A percentile compares a stretch with the other conserved stretches of the same genome.
Conservation (phyloP, 2,329 filamentous ascomycete species). For the Tympanopsis confertula region DNA sequence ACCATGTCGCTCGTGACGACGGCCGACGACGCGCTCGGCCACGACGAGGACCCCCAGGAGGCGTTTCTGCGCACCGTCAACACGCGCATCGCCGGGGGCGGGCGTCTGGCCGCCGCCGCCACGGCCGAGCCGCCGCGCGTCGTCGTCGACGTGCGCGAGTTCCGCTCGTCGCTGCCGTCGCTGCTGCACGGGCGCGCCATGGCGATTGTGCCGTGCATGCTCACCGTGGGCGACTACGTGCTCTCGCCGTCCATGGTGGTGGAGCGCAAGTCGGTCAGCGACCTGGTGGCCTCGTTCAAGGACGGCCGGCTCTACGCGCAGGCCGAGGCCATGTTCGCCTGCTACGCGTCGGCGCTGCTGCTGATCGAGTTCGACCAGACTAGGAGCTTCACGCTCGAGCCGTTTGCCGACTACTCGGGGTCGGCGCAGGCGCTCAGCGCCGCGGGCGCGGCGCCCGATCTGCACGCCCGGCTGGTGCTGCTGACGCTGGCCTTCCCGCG, state of each 20-base stretch:
- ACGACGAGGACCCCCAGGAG: conserved; percentile 78
- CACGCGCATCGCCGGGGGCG: conserved; percentile 89
- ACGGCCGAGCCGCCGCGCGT: conserved; percentile 81
- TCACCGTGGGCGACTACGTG: conserved; percentile 94
- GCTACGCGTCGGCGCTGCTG: conserved; percentile 83
- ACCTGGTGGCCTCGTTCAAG: conserved; percentile 82
- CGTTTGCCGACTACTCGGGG: conserved; percentile 57
- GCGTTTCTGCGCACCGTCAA: conserved; percentile 90
- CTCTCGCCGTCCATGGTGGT: conserved; percentile 83
- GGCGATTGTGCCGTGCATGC: conserved; percentile 81
- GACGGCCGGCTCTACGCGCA: conserved; percentile 88
- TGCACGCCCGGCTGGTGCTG: conserved; percentile 85
- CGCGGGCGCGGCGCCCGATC: conserved; percentile 50
- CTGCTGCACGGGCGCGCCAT: conserved; percentile 82
- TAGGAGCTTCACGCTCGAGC: conserved; percentile 90
- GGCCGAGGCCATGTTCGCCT: conserved; percentile 82
- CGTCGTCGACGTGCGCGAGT: conserved; percentile 91
- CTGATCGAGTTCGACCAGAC: conserved; percentile 97
- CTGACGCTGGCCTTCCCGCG: conserved; percentile 84
- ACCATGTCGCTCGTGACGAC: conserved; percentile 84
- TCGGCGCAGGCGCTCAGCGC: conserved; percentile 52
- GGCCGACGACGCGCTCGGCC: too few species aligned
- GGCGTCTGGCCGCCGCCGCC: conserved; percentile 56
- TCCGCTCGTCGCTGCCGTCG: conserved; percentile 82
- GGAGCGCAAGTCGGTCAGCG: conserved; percentile 84